Base-by-base conservation (phyloP, 257 asterid genomes). In the Striga asiatica region DNA sequence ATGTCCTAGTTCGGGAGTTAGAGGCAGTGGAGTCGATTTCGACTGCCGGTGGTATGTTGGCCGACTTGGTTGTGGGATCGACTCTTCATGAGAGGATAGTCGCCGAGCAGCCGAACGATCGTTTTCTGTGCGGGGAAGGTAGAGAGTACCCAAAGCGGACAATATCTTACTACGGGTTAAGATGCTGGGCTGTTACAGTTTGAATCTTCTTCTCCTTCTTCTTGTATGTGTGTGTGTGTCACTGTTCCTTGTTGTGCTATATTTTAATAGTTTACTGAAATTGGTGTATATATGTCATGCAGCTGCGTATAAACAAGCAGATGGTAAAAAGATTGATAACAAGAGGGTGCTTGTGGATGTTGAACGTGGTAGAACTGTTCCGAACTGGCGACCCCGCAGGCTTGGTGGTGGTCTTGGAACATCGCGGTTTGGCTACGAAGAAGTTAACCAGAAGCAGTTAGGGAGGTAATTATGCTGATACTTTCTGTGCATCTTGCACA, bases 391-490 rank as follows among this genome's bases (percentile, higher is more conserved):
- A 21, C 93, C 95, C 56, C 93, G 95, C 28, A 76, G 89, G 64
- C 89, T 85, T 66, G 95, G 93, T 28, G 95, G 95, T 64, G 95
- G 95, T 41, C 89, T 85, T 47, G 95, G 95, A 76, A 85, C 95
- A 56, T 78, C 83, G 56, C 78, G 95, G 39, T 84, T 80, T 29
- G 89, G 89, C 49, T 76, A 70, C 39, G 95, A 79, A 66, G 95
- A 85, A 28, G 58, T 53, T 62, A 80, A 52, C 65, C 84, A 46
- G 58, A 82, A 66, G 81, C 46, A 38, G 43, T 23, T 69, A 19
- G 82, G 76, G 64, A 78, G 89, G 84, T 78, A 72, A 60, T 55
- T n/a, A n/a, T n/a, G n/a, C n/a, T n/a, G n/a, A n/a, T n/a, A n/a
- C n/a, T n/a, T n/a, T n/a, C n/a, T n/a, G n/a, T n/a, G n/a, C n/a